Percentiles rank a stretch among this genome's conserved stretches.
Conservation (phyloP, 257 asterid species). For the Verbascum thapsus region DNA sequence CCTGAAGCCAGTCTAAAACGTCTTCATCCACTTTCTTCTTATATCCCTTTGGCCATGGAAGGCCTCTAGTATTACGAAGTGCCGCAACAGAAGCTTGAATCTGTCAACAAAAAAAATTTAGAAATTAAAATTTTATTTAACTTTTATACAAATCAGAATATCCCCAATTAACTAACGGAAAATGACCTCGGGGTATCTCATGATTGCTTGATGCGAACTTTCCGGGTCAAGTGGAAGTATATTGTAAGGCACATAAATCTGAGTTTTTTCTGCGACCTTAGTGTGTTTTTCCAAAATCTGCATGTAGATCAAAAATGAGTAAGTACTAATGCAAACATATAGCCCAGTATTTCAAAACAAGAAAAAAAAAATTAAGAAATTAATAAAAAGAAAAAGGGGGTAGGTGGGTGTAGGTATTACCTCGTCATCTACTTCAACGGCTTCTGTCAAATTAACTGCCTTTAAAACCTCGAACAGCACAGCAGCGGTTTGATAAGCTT, state of each 20-base stretch:
- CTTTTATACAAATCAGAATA: background rate
- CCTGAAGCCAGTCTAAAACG: conserved; percentile 90
- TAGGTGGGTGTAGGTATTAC: conserved; percentile 46
- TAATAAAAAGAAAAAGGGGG: conserved; percentile 6
- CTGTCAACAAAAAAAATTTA: conserved; percentile 43
- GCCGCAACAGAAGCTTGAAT: conserved; percentile 94
- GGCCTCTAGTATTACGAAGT: conserved; percentile 90
- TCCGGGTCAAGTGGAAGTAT: conserved; percentile 96
- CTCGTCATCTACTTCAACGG: conserved; percentile 89
- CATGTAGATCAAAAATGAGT: conserved; percentile 22
- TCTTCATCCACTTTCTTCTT: conserved; percentile 84
- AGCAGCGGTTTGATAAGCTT: conserved; percentile 98
- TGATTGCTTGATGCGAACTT: conserved; percentile 86
- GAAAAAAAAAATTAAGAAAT: background rate
- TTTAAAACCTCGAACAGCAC: conserved; percentile 94
- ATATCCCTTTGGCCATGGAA: conserved; percentile 89
- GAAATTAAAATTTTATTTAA: too few species aligned
- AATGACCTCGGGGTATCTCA: conserved; percentile 90
- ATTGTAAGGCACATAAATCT: conserved; percentile 87
- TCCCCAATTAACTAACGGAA: conserved; percentile 20
- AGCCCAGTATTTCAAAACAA: conserved; percentile 17
- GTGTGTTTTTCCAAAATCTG: conserved; percentile 86
- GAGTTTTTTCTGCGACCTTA: conserved; percentile 78
- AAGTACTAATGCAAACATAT: conserved; percentile 1
- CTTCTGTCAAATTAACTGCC: conserved; percentile 88